Base-by-base conservation (phyloP, 768 basidiomycete species). In the Xerocomellus chrysenteron region DNA sequence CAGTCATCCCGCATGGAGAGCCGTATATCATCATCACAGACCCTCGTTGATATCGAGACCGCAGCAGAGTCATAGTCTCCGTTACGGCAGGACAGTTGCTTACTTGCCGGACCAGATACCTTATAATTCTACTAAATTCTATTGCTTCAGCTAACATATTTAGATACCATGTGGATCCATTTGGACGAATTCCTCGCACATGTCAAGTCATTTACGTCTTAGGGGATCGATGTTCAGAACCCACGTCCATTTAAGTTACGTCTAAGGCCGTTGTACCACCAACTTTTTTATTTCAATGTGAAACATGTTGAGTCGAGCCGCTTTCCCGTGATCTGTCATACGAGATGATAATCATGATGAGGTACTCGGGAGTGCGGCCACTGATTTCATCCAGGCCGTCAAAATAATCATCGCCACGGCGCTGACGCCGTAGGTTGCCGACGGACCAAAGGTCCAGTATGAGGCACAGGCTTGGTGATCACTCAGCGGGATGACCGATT, bases 381-480 rank as follows among this genome's bases (percentile, higher is more conserved):
- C 71, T 13, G 75, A 69, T 64, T 73, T 78, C 88, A 92, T 92
- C 46, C 72, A 72, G 19, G 67, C 59, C 4, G 83, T 80, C 50
- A 94, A 73, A 21, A 73, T 72, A 16, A 82, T 67, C 88, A 91
- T 93, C 0, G 85, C 82, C 24, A 81, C 58, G 0, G 85, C 87
- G 41, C 86, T 81, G 13, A 79, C 69, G 2, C 76, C 75, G 56
- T 94, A 94, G n/a, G 91, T 94, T 45, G 78, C 57, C 9, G 88
- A 82, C 42, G 92, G 92, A 5, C 91, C 91, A 63, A 92, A 86
- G 4, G 90, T 90, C 92, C 92, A 94, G 68, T 94, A 94, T 13
- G 84, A 86, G 30, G 83, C 91, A 69, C 92, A 94, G 6, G 92
- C 92, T 94, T 60, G 19, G 58, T 30, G 39, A 47, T 47, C 3